Evolutionary conservation across 176 grass and related monocot genomes (phyloP).

Genomic region (Zizania latifolia): DNA sequence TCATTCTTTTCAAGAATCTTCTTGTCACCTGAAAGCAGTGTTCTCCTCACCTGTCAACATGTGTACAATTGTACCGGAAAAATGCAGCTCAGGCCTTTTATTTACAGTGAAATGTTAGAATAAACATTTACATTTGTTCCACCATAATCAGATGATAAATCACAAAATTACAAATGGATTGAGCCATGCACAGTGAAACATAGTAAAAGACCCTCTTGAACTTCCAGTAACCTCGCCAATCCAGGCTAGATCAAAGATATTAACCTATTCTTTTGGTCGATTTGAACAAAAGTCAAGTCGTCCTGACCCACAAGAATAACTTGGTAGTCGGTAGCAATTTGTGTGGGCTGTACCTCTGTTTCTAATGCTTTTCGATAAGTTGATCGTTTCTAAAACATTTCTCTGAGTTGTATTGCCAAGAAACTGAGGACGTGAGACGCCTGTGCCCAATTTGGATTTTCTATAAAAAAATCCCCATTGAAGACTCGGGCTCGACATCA

Average conservation of each 20-base stretch:
- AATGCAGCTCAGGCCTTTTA: neutral
- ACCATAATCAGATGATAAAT: neutral
- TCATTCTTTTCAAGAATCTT: slow-evolving; percentile 85
- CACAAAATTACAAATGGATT: neutral
- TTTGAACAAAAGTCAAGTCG: neutral
- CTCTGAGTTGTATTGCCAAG: neutral
- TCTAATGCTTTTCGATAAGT: neutral
- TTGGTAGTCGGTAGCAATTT: no score
- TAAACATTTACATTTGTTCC: neutral
- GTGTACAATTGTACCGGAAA: neutral
- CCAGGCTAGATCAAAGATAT: neutral
- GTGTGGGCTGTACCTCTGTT: neutral
- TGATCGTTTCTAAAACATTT: neutral
- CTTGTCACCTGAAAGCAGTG: slow-evolving; percentile 53
- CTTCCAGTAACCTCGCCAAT: slow-evolving; percentile 13
- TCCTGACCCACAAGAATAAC: neutral
- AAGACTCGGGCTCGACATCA: neutral
- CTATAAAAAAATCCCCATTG: neutral
- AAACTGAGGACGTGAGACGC: neutral
- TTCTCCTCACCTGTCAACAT: slow-evolving; percentile 70
- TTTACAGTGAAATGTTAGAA: neutral
- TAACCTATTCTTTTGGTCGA: neutral
- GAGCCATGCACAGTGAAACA: neutral
- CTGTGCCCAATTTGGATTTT: neutral
- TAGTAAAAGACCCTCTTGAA: neutral